phyloP scores from a whole-genome alignment of 2,329 filamentous ascomycete species.

The Monilinia aucupariae region DNA sequence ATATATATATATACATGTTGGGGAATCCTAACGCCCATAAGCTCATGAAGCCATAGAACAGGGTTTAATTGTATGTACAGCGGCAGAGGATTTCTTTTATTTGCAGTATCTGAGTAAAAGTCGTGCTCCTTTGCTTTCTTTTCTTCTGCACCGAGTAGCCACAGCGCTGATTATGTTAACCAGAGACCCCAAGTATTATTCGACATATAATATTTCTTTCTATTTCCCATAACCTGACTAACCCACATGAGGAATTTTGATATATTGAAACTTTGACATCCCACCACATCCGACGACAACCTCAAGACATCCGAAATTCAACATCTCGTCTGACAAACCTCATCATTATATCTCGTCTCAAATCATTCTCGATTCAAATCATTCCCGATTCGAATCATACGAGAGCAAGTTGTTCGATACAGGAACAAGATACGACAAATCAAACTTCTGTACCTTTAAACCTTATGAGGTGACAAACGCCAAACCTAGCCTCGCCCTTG shows the following conservation, averaged over 20 bases:
- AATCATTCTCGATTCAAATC: no score
- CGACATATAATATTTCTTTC: not conserved
- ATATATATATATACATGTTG: no score
- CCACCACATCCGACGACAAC: not conserved
- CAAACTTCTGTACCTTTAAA: not conserved
- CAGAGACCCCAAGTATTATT: not conserved
- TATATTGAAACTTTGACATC: not conserved
- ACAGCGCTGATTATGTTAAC: not conserved
- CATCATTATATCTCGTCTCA: not conserved
- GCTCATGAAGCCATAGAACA: conserved; percentile 1
- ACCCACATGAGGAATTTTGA: not conserved
- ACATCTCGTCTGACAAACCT: not conserved
- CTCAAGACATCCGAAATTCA: not conserved
- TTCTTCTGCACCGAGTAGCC: not conserved
- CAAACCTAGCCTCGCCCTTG: conserved; percentile 25
- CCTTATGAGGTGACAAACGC: conserved; percentile 24
- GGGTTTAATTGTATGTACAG: not conserved
- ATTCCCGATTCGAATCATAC: not conserved
- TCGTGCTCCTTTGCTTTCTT: conserved; percentile 1
- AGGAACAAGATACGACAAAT: not conserved
- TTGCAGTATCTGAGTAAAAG: not conserved
- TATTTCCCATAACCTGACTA: not conserved
- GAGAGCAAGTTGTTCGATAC: not conserved
- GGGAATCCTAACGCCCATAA: not conserved
- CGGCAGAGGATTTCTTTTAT: not conserved